phyloP scores from a whole-genome alignment of 768 basidiomycete species.

The Mycena maculata region DNA sequence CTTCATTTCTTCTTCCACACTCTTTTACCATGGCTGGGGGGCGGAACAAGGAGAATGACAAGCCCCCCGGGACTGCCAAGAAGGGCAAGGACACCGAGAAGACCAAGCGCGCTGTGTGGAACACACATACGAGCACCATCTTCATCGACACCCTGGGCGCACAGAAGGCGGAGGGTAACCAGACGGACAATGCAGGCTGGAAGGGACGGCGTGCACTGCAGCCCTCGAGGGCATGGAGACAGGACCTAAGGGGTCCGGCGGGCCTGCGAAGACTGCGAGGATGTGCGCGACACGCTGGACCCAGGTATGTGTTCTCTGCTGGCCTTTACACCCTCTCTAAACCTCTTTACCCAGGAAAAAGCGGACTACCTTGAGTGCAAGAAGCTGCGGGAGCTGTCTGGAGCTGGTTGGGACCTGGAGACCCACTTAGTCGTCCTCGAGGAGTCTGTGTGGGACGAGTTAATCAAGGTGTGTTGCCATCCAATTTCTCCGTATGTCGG shows the following conservation, averaged over 20 bases:
- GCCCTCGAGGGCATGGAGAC: not conserved
- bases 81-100: too few relatives aligned
- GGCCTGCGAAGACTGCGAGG: not conserved
- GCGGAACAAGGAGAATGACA: too few relatives aligned
- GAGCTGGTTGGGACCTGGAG: not conserved
- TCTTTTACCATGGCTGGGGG: too few relatives aligned
- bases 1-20: too few relatives aligned
- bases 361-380: not conserved
- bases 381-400: not conserved
- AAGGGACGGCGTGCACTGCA: not conserved
- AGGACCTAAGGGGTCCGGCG: not conserved
- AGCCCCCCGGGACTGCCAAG: too few relatives aligned
- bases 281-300: not conserved
- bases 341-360: not conserved
- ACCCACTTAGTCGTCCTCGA: not conserved
- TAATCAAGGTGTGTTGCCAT: not conserved
- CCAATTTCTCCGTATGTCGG: not conserved
- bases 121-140: too few relatives aligned
- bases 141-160: not conserved
- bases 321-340: not conserved
- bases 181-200: not conserved
- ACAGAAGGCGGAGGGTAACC: not conserved
- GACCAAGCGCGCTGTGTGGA: too few relatives aligned
- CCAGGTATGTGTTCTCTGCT: not conserved
- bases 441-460: not conserved